phyloP scores from a whole-genome alignment of 1,139 yeast genomes.

The Pichia cactophila region DNA sequence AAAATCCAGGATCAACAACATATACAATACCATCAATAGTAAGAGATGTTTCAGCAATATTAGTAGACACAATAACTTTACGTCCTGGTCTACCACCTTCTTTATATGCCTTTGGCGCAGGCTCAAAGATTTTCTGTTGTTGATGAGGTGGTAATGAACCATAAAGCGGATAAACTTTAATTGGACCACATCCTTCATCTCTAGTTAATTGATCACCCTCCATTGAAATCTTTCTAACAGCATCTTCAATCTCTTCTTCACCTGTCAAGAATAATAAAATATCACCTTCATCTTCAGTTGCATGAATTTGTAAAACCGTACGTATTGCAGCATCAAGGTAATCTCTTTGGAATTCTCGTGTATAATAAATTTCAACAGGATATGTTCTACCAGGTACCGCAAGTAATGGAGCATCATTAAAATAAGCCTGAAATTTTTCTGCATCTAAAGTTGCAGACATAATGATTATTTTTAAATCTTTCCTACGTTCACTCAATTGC shows the following conservation, averaged over 20 bases:
- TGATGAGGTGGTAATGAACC: slow-evolving; percentile 95
- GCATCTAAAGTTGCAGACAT: slow-evolving; percentile 99
- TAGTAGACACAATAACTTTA: slow-evolving; percentile 88
- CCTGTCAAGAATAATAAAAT: slow-evolving; percentile 85
- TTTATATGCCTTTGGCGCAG: slow-evolving; percentile 61
- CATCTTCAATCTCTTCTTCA: slow-evolving; percentile 98
- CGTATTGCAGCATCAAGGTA: slow-evolving; percentile 91
- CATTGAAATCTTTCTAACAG: slow-evolving; percentile 76
- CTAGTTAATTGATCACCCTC: slow-evolving; percentile 85
- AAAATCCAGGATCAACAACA: slow-evolving; percentile 96
- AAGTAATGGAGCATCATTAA: slow-evolving; percentile 83
- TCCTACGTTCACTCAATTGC: slow-evolving; percentile 69
- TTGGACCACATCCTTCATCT: slow-evolving; percentile 85
- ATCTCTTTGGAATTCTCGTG: slow-evolving; percentile 94
- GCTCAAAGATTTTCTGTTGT: slow-evolving; percentile 88
- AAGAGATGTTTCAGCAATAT: slow-evolving; percentile 95
- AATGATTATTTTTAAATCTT: slow-evolving; percentile 83
- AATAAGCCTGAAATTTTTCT: slow-evolving; percentile 85
- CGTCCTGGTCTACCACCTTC: slow-evolving; percentile 85
- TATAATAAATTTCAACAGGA: slow-evolving; percentile 94
- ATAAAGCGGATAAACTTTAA: slow-evolving; percentile 83
- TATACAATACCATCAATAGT: slow-evolving; percentile 97
- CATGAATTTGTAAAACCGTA: slow-evolving; percentile 92
- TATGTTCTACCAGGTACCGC: slow-evolving; percentile 98
- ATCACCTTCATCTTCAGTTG: slow-evolving; percentile 93